phyloP scores from a whole-genome alignment of 441 rosid species.

The Breynia disticha region DNA sequence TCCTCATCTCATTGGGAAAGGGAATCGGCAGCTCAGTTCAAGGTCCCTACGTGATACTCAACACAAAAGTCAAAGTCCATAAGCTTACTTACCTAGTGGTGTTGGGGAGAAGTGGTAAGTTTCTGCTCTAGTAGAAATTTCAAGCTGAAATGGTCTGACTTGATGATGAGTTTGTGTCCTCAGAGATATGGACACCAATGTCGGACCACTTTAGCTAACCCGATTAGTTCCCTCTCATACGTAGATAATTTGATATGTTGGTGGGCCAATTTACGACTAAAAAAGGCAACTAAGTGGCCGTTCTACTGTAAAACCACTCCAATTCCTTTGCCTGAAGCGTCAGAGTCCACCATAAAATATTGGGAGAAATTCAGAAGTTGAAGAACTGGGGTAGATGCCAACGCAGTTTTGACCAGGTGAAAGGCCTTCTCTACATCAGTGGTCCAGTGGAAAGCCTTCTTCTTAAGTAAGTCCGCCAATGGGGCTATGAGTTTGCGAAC shows the following conservation, averaged over 20 bases:
- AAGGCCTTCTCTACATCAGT: no score
- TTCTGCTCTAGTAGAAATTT: neutral
- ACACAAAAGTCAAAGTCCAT: neutral
- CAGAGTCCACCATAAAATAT: no score
- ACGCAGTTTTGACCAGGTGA: no score
- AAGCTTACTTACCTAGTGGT: neutral
- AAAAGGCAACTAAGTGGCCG: no score
- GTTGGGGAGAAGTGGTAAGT: neutral
- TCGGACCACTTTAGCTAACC: neutral
- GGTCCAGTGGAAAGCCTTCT: no score
- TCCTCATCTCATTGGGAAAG: neutral
- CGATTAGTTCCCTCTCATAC: neutral
- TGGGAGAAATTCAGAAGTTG: no score
- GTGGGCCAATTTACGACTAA: no score
- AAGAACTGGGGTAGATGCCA: no score
- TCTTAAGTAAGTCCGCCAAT: no score
- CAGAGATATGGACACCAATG: neutral
- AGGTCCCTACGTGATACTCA: neutral
- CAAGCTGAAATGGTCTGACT: neutral
- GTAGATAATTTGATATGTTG: neutral
- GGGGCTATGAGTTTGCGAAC: no score
- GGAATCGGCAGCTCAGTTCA: neutral
- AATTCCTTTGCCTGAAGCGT: no score
- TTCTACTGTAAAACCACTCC: no score
- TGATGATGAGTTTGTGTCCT: neutral